phyloP scores from a whole-genome alignment of 2,329 filamentous ascomycete species.

The Diaporthe destruens region DNA sequence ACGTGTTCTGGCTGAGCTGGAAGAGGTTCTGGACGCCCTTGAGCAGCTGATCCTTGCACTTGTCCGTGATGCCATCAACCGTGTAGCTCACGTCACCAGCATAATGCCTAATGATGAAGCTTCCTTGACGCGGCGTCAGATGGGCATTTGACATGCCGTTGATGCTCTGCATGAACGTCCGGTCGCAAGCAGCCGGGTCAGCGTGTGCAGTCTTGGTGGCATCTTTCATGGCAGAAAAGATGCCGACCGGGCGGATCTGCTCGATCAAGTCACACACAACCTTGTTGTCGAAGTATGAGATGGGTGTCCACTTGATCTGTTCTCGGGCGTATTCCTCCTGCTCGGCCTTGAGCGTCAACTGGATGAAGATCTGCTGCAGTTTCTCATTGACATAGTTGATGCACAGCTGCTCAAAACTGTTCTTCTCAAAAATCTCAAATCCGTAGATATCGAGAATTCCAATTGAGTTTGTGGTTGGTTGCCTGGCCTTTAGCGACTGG shows the following conservation, averaged over 20 bases:
- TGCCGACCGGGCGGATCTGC: constrained; percentile 86
- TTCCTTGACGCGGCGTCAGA: constrained; percentile 90
- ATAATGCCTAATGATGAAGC: constrained; percentile 99
- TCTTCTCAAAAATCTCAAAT: constrained; percentile 99
- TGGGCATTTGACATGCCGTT: constrained; percentile 93
- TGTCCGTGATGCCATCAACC: constrained; percentile 97
- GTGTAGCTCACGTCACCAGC: constrained; percentile 96
- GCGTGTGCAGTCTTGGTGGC: constrained; percentile 98
- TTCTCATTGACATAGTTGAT: constrained; percentile 99
- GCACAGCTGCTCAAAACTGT: constrained; percentile 98
- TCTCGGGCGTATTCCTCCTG: constrained; percentile 97
- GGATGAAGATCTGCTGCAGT: constrained; percentile 98
- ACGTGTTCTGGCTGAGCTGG: constrained; percentile 84
- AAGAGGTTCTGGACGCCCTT: constrained; percentile 94
- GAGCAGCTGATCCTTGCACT: constrained; percentile 97
- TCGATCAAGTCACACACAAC: constrained; percentile 98
- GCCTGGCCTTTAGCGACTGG: constrained; percentile 83
- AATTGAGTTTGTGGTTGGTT: constrained; percentile 83
- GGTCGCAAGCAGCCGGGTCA: constrained; percentile 92
- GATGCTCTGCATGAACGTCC: constrained; percentile 93
- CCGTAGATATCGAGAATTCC: constrained; percentile 99
- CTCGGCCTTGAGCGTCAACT: constrained; percentile 94
- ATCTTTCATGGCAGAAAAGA: constrained; percentile 97
- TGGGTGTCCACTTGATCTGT: constrained; percentile 98
- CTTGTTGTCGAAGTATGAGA: constrained; percentile 99